Percentiles rank a stretch among this genome's conserved stretches.
These are phyloP conservation scores for Stygiomarasmius scandens DNA, from an alignment of 1,284 basidiomycete species.

Conservation along the genomic window DNA sequence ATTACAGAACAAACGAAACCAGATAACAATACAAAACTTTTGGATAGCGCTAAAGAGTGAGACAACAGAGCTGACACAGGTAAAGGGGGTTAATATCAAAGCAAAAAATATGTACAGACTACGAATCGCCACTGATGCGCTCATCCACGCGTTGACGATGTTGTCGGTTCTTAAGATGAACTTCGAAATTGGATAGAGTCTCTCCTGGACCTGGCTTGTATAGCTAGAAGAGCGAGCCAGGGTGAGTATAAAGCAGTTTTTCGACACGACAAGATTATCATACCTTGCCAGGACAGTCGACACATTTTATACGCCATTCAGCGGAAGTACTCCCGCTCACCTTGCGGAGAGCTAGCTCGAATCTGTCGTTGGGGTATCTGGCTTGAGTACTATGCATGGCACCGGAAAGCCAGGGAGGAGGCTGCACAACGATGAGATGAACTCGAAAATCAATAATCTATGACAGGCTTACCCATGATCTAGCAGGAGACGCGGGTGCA, in stretches of 20 bases:
- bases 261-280: neutral
- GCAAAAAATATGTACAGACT: conserved; percentile 3
- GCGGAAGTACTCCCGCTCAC: conserved; percentile 50
- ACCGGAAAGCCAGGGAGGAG: conserved; percentile 72
- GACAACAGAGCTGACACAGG: conserved; percentile 3
- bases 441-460: conserved; percentile 9
- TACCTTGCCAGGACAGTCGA: conserved; percentile 92
- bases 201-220: conserved; percentile 95
- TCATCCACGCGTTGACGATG: conserved; percentile 53
- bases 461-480: conserved; percentile 20
- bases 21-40: conserved; percentile 7
- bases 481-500: conserved; percentile 8
- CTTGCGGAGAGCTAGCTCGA: conserved; percentile 75
- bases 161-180: conserved; percentile 72
- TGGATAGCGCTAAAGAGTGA: neutral
- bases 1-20: conserved; percentile 2
- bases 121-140: conserved; percentile 31
- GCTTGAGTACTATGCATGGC: conserved; percentile 69
- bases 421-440: conserved; percentile 28
- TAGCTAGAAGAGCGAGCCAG: conserved; percentile 48
- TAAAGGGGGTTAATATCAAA: neutral
- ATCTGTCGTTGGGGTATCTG: conserved; percentile 82
- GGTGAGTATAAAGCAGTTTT: conserved; percentile 24
- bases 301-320: conserved; percentile 93
- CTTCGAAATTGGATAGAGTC: conserved; percentile 88